Evolutionary conservation across 345 rosid genomes (phyloP), one percentile per base, ranked within the genome.

Genomic region (Clarkia xantiana): DNA sequence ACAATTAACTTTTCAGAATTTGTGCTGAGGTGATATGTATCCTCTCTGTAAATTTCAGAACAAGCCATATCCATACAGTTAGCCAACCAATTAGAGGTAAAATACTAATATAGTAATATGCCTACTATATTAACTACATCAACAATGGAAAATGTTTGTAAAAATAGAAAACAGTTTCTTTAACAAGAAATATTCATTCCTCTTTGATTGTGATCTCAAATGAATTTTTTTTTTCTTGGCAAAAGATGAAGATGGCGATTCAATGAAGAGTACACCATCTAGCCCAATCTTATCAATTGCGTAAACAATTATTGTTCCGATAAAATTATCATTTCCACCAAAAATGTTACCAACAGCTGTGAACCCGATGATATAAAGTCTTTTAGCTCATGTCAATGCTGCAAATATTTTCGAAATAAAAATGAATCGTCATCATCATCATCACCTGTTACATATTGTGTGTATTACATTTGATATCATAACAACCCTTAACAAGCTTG

Each of bases 271-370:
- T 56, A 86, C 98, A 69, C 96, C 98, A 72, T 86, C 98, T 58
- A 96, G 95, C 20, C 98, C 98, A 55, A 91, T 96, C 69, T 86
- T 91, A 67, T 91, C 95, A 62, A 91, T 91, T 56, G 96, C 96
- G 74, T 86, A 93, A 53, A 94, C 96, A 63, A 91, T 67, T 94
- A 91, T 91, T 47, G 87, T 57, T 22, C 98, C 98, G 18, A 91
- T 74, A 40, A 91, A 81, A 19, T 91, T 94, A 63, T 91, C 96
- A 60, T 91, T 91, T 65, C 98, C 98, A 67, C 96, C 79, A 53
- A 96, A 91, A 48, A 91, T 84, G 29, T 96, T 9, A 3, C 96
- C 98, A 60, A 91, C 82, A 18, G 98, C 96, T 86, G 56, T 12
- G 45, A 56, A 22, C 13, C 18, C 57, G 14, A 49, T 4, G 6